These are phyloP conservation scores for Tremella fuciformis DNA, from an alignment of 768 basidiomycete genomes.

Conservation along the genomic window DNA sequence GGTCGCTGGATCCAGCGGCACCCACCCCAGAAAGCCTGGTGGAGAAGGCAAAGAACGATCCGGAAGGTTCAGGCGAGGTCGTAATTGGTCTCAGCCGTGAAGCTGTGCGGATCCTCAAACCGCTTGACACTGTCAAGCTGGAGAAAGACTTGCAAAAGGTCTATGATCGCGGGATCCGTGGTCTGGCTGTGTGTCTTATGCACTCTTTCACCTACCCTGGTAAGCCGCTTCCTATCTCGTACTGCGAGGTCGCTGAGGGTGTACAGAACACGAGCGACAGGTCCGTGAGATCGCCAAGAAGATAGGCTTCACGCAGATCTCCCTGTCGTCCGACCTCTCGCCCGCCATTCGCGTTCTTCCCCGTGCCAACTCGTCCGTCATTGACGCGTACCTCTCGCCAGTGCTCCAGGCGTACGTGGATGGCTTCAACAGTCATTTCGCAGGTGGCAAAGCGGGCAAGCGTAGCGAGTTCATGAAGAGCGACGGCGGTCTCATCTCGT, in stretches of 20 bases:
- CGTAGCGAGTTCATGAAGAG: conserved; percentile 85
- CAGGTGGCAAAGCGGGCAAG: conserved; percentile 58
- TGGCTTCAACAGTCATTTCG: conserved; percentile 87
- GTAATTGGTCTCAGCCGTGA: conserved; percentile 24
- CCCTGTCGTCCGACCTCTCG: conserved; percentile 20
- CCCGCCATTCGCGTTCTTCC: conserved; percentile 64
- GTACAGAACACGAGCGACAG: conserved; percentile 28
- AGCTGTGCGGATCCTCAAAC: conserved; percentile 21
- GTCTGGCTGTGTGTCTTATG: conserved; percentile 78
- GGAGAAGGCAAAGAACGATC: neutral
- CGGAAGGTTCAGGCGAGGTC: conserved; percentile 12
- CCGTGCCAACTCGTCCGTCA: conserved; percentile 84
- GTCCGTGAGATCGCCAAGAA: conserved; percentile 22
- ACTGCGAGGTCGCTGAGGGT: conserved; percentile 51
- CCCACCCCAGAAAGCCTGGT: too few relatives aligned
- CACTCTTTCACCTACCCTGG: conserved; percentile 63
- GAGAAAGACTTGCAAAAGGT: conserved; percentile 65
- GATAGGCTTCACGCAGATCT: conserved; percentile 36
- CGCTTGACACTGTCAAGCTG: conserved; percentile 57
- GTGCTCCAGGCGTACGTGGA: conserved; percentile 79
- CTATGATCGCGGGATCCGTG: conserved; percentile 74
- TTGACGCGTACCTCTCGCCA: conserved; percentile 92
- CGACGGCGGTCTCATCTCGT: conserved; percentile 60
- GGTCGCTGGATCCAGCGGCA: neutral
- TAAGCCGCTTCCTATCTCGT: conserved; percentile 1